Base-by-base conservation (phyloP, 352 stramenopile genomes). In the Phytophthora ramorum region DNA sequence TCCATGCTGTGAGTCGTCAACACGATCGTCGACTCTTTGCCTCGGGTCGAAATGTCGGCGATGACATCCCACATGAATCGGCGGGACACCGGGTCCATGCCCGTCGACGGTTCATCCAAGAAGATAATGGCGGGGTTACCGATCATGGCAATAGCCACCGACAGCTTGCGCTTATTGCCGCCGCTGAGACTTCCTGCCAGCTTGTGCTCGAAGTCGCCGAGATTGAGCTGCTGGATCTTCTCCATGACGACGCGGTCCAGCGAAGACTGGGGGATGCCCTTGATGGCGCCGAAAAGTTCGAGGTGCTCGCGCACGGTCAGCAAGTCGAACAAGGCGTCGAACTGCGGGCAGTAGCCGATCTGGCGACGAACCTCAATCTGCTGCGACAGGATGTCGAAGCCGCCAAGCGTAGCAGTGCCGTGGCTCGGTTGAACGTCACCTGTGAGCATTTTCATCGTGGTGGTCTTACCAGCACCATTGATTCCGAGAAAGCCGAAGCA, bases 121-220 rank as follows among this genome's bases (percentile, higher is more conserved):
- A 97, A 79, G 2, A 98, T 67, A 8, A 99, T 83, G 7, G 97
- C 60, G 0, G 92, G 90, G 26, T 90, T 79, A 4, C 93, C 96
- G 58, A 99, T 97, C 49, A 97, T 95, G 7, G 96, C 90, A 44
- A 98, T 91, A 12, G 94, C 96, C 2, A 99, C 81, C 45, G 80
- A 97, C 12, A 99, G 75, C 32, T 96, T 96, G 40, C 96, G 81
- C 63, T 99, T 98, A 78, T 98, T 98, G 37, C 95, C 94, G 43
- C 93, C 93, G 19, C 83, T 96, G 13, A 97, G 84, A 19, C 74
- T 81, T 1, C 78, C 76, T 1, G 84, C 78, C 46, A 90, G 63
- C 48, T 96, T 96, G 74, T 96, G 26, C 24, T 90, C 82, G 57
- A 94, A 97, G 57, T 82, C 66, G 7, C 58, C 63, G 14, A 97